A percentile compares a stretch with the other conserved stretches of the same genome.
Conservation (phyloP, 768 basidiomycete genomes). For the Coprinopsis marcescibilis region DNA sequence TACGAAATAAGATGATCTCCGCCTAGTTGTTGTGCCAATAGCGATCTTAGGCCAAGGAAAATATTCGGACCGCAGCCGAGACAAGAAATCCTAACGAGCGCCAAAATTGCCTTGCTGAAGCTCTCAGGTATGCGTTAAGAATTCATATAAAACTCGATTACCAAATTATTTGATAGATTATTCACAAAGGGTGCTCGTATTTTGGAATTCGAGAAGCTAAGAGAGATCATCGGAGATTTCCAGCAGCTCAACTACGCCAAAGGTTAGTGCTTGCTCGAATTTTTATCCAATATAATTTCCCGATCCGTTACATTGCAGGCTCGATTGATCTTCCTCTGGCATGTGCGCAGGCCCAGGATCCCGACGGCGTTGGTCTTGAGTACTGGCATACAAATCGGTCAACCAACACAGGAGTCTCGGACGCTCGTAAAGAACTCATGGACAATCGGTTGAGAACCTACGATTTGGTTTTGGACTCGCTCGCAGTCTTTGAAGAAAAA, state of each 20-base stretch:
- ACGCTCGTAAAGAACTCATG: conserved; percentile 51
- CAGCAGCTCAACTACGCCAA: conserved; percentile 77
- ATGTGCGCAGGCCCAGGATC: conserved; percentile 76
- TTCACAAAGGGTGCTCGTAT: conserved; percentile 87
- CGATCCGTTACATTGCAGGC: conserved; percentile 57
- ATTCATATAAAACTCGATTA: conserved; percentile 8
- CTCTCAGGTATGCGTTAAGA: conserved; percentile 58
- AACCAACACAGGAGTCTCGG: conserved; percentile 35
- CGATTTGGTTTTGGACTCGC: conserved; percentile 74
- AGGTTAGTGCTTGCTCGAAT: conserved; percentile 43
- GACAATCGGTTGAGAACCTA: conserved; percentile 72
- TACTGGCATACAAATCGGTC: conserved; percentile 66
- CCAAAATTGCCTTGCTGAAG: conserved; percentile 78
- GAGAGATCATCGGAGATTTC: conserved; percentile 87
- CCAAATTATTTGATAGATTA: conserved; percentile 41
- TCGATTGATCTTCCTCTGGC: conserved; percentile 79
- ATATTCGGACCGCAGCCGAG: conserved; percentile 84
- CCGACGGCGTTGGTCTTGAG: conserved; percentile 67
- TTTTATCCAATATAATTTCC: too few species aligned
- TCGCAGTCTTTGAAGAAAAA: conserved; percentile 73
- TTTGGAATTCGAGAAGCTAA: conserved; percentile 75
- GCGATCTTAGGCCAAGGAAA: conserved; percentile 75
- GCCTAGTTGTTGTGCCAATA: conserved; percentile 4
- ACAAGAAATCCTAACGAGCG: conserved; percentile 68
- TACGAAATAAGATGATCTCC: conserved; percentile 18